Conservation (phyloP, 805 yeast genomes). For the Millerago galiae region DNA sequence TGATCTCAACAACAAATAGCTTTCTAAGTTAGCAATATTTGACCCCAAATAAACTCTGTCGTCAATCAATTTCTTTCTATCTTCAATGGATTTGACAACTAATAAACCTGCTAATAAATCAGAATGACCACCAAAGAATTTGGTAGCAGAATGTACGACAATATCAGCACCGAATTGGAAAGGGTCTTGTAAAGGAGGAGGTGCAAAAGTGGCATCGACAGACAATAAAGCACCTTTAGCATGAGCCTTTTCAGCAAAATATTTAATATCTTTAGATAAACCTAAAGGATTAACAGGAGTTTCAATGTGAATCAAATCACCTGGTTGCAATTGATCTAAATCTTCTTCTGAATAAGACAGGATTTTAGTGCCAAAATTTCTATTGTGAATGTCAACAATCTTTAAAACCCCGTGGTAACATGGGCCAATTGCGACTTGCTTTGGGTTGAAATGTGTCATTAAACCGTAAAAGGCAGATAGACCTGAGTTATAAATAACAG, state of each 20-base stretch:
- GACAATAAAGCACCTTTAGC: conserved; percentile 63
- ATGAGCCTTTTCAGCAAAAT: conserved; percentile 68
- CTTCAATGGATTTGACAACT: conserved; percentile 50
- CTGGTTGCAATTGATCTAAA: conserved; percentile 43
- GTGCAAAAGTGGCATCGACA: conserved; percentile 89
- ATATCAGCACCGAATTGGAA: conserved; percentile 80
- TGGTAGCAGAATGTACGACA: conserved; percentile 90
- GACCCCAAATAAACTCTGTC: conserved; percentile 78
- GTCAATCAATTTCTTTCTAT: conserved; percentile 38
- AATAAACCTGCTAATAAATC: conserved; percentile 81
- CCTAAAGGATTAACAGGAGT: conserved; percentile 89
- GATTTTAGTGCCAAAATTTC: conserved; percentile 52
- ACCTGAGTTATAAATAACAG: conserved; percentile 72
- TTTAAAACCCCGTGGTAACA: conserved; percentile 86
- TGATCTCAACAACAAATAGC: conserved; percentile 69
- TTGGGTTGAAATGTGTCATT: conserved; percentile 65
- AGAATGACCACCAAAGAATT: conserved; percentile 94
- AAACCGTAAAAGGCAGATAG: conserved; percentile 76
- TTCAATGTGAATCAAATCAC: conserved; percentile 78
- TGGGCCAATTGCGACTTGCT: conserved; percentile 63
- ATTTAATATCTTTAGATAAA: conserved; percentile 49
- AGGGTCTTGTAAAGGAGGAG: conserved; percentile 82
- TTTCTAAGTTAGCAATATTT: conserved; percentile 70
- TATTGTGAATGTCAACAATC: conserved; percentile 52
- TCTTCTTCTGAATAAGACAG: conserved; percentile 40